Conservation (phyloP, 2,329 filamentous ascomycete genomes). For the Fusarium albidum region DNA sequence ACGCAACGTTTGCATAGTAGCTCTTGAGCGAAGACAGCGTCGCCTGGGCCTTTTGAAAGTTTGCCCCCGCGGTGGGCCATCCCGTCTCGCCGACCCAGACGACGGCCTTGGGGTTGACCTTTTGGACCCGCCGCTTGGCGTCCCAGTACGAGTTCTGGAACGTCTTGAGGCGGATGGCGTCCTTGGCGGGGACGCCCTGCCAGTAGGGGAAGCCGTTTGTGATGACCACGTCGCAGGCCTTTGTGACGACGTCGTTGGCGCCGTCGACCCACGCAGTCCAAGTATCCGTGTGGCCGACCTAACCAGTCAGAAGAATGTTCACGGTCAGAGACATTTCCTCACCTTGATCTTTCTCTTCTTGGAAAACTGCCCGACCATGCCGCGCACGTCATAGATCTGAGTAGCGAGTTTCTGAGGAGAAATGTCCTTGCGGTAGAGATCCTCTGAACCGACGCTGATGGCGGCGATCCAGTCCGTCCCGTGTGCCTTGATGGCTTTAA, state of each 20-base stretch:
- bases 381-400: slow-evolving; percentile 38
- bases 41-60: slow-evolving; percentile 29
- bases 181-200: slow-evolving; percentile 36
- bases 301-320: slow-evolving; percentile 2
- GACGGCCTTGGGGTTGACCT: slow-evolving; percentile 27
- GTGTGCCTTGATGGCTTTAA: slow-evolving; percentile 36
- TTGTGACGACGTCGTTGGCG: slow-evolving; percentile 35
- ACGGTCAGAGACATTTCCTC: background rate
- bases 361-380: slow-evolving; percentile 35
- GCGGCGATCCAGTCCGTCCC: slow-evolving; percentile 37
- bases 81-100: slow-evolving; percentile 38
- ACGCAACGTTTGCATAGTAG: slow-evolving; percentile 35
- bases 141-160: slow-evolving; percentile 35
- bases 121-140: slow-evolving; percentile 33
- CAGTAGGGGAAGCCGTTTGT: slow-evolving; percentile 39
- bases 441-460: slow-evolving; percentile 36
- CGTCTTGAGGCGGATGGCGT: slow-evolving; percentile 35
- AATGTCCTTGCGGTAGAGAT: slow-evolving; percentile 37
- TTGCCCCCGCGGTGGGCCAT: slow-evolving; percentile 33
- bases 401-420: slow-evolving; percentile 34
- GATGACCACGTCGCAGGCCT: slow-evolving; percentile 34
- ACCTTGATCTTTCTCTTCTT: slow-evolving; percentile 38
- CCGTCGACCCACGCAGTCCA: slow-evolving; percentile 39
- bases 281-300: slow-evolving; percentile 38
- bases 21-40: slow-evolving; percentile 22